A percentile compares a stretch with the other conserved stretches of the same genome.
Conservation (phyloP, 2,329 filamentous ascomycete genomes). For the Beauveria pseudobassiana region DNA sequence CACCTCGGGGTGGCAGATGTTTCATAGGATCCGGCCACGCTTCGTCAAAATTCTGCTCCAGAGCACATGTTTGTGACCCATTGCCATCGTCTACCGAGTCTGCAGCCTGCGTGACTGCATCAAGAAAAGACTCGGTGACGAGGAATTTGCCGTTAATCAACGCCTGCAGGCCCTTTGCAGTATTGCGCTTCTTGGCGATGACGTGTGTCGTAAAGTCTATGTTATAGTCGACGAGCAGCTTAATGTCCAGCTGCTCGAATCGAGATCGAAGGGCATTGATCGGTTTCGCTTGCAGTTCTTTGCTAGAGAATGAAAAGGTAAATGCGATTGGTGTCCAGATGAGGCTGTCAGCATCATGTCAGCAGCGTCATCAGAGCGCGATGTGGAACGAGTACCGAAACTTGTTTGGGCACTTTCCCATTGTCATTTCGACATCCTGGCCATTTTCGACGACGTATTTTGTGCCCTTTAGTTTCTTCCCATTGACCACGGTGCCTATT, state of each 20-base stretch:
- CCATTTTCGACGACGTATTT: constrained; percentile 45
- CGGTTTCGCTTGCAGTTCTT: constrained; percentile 60
- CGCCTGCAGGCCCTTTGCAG: constrained; percentile 77
- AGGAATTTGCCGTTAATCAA: constrained; percentile 75
- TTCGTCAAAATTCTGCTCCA: constrained; percentile 74
- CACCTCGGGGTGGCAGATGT: constrained; percentile 65
- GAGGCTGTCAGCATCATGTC: constrained; percentile 41
- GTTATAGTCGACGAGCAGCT: constrained; percentile 68
- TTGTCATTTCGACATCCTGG: constrained; percentile 55
- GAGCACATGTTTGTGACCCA: constrained; percentile 39
- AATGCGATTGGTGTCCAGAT: constrained; percentile 76
- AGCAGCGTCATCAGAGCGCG: background rate
- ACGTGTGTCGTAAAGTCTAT: constrained; percentile 73
- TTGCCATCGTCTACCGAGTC: constrained; percentile 39
- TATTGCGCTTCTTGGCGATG: constrained; percentile 83
- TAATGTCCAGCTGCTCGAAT: constrained; percentile 83
- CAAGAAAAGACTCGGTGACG: constrained; percentile 65
- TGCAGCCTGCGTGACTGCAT: constrained; percentile 59
- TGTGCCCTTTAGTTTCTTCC: constrained; percentile 57
- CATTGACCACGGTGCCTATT: constrained; percentile 73
- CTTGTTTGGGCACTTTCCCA: constrained; percentile 61
- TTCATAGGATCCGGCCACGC: constrained; percentile 70
- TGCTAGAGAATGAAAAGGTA: constrained; percentile 68
- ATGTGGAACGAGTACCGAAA: constrained; percentile 41
- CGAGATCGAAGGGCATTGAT: constrained; percentile 53